Conservation (phyloP, 768 basidiomycete species). For the Amylocystis lapponica region DNA sequence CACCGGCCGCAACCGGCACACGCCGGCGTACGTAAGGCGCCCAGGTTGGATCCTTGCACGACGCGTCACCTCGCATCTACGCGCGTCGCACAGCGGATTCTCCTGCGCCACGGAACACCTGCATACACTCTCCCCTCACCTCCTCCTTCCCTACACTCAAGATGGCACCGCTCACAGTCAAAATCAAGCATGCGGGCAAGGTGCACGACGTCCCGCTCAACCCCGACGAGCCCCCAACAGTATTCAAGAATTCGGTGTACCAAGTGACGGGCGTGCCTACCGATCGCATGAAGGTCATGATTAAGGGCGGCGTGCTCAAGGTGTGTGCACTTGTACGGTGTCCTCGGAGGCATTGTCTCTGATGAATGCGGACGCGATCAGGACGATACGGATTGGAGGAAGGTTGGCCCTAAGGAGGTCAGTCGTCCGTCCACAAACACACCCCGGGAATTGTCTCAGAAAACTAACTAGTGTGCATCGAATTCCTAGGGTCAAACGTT, state of each 20-base stretch:
- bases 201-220: constrained; percentile 66
- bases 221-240: constrained; percentile 56
- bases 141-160: too few relatives aligned
- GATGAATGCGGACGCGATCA: constrained; percentile 20
- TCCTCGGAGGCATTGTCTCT: not conserved
- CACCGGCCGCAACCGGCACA: too few relatives aligned
- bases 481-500: constrained; percentile 74
- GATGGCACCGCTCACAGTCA: constrained; percentile 69
- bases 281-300: constrained; percentile 96
- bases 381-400: constrained; percentile 87
- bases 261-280: constrained; percentile 79
- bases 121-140: too few relatives aligned
- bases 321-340: constrained; percentile 32
- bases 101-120: too few relatives aligned
- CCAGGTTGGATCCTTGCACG: too few relatives aligned
- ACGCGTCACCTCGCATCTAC: too few relatives aligned
- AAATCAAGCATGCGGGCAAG: constrained; percentile 90
- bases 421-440: constrained; percentile 18
- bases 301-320: constrained; percentile 89
- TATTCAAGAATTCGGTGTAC: constrained; percentile 82
- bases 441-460: not conserved
- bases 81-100: too few relatives aligned
- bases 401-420: constrained; percentile 78
- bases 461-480: not conserved
- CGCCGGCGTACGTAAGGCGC: too few relatives aligned